These are phyloP conservation scores for Gloeostereum incarnatum DNA, from an alignment of 768 basidiomycete genomes.

Conservation along the genomic window DNA sequence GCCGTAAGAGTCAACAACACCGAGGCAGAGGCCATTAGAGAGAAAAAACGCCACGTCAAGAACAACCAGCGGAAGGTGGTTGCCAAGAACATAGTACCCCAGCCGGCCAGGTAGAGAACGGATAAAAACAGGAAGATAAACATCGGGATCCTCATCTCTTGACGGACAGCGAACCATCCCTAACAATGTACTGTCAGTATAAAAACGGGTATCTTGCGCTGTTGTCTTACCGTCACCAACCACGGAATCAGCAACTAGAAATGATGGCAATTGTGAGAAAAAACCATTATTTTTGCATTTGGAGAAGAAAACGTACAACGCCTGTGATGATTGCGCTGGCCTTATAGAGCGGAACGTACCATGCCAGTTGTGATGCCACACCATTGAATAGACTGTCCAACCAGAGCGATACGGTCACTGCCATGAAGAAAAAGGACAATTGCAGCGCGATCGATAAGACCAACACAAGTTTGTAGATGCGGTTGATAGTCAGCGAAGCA, in stretches of 20 bases:
- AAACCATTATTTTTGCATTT: background rate
- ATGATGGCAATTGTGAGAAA: slow-evolving; percentile 5
- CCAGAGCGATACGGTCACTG: slow-evolving; percentile 62
- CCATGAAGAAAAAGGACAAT: slow-evolving; percentile 72
- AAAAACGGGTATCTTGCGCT: background rate
- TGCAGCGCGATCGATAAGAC: slow-evolving; percentile 65
- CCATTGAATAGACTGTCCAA: slow-evolving; percentile 69
- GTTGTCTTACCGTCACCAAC: slow-evolving; percentile 42
- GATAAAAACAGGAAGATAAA: slow-evolving; percentile 54
- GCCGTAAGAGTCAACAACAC: slow-evolving; percentile 45
- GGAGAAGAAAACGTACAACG: slow-evolving; percentile 34
- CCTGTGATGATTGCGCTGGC: slow-evolving; percentile 46
- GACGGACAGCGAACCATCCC: slow-evolving; percentile 74
- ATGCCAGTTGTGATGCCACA: slow-evolving; percentile 44
- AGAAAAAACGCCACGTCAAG: slow-evolving; percentile 66
- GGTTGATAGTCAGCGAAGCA: slow-evolving; percentile 64
- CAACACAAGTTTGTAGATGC: slow-evolving; percentile 65
- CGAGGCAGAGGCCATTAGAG: slow-evolving; percentile 48
- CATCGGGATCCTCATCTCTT: slow-evolving; percentile 52
- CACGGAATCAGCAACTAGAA: slow-evolving; percentile 57
- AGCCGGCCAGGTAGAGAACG: slow-evolving; percentile 53
- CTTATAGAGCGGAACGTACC: slow-evolving; percentile 39
- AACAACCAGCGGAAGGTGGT: slow-evolving; percentile 72
- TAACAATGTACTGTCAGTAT: slow-evolving; percentile 16
- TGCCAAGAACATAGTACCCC: slow-evolving; percentile 67